Evolutionary conservation across 1,284 basidiomycete genomes (phyloP), one percentile per base, ranked within the genome.

Genomic region (Pseudozyma tsukubaensis): DNA sequence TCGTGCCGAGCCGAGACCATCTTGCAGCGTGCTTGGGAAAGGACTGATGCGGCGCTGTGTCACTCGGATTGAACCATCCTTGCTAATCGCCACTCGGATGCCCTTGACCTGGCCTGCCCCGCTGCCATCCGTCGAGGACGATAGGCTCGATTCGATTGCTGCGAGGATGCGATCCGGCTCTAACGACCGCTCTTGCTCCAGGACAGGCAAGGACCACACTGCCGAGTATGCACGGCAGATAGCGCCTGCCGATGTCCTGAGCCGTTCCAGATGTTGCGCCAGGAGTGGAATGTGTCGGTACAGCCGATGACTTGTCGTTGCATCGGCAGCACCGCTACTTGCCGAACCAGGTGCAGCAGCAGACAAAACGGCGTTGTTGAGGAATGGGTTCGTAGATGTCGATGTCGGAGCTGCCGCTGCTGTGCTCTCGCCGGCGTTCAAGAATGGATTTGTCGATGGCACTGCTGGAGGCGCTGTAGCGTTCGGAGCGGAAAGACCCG

Each of bases 211-310:
- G 24, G 62, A 62, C 72, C 72, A 75, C 0, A 55, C 72, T 4
- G 49, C 39, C 39, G 72, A 59, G 37, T 57, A 75, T 6, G 62
- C 63, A 11, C 67, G 67, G 57, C 72, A 75, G 29, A 75, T 75
- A 19, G 67, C 67, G 8, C 64, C 63, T 40, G 72, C 63, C 13
- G 72, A 66, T 0, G 24, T 42, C 52, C 49, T 49, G 29, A 75
- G 59, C 16, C 72, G 67, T 55, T 71, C 50, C 45, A 75, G 43
- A 24, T 75, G 72, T 43, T 58, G 48, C 7, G 35, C 53, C 24
- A 75, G 48, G 44, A 75, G 50, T 4, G 72, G 63, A 34, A 75
- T 56, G 50, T 75, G 72, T 4, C 36, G 45, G 36, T 50, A 60
- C 47, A 75, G 57, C 21, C 67, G 72, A 36, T 75, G 67, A 14